phyloP scores from a whole-genome alignment of 306 rosid species.

The Alnus rubra region DNA sequence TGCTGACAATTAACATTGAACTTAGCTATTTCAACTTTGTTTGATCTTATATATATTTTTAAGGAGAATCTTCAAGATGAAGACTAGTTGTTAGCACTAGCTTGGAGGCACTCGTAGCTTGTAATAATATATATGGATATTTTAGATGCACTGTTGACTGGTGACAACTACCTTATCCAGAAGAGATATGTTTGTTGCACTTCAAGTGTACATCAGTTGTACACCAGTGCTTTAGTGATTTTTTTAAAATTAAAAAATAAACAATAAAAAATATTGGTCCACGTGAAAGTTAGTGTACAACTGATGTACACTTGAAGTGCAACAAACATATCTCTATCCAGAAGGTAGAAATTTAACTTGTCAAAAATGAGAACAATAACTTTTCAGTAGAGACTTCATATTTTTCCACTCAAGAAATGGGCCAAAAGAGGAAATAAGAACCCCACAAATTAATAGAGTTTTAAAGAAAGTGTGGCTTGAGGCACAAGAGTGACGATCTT shows the following conservation, averaged over 20 bases:
- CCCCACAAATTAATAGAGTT: constrained; percentile 21
- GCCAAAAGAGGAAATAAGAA: background rate
- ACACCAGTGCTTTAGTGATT: too few species aligned
- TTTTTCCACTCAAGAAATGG: background rate
- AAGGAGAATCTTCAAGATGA: constrained; percentile 8
- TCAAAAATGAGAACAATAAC: background rate
- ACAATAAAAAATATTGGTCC: too few species aligned
- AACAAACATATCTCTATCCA: too few species aligned
- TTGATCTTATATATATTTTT: too few species aligned
- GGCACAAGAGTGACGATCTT: constrained; percentile 9
- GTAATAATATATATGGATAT: background rate
- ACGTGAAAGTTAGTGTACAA: too few species aligned
- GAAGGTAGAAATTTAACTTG: constrained; percentile 6
- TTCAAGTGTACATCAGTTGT: too few species aligned
- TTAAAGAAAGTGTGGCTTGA: constrained; percentile 24
- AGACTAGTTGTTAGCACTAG: background rate
- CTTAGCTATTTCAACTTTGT: background rate
- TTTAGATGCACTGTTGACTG: background rate
- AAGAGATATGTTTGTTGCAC: too few species aligned
- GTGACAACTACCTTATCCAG: constrained; percentile 16
- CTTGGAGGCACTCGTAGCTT: background rate
- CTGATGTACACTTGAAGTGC: too few species aligned
- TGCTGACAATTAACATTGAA: background rate
- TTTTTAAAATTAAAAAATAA: too few species aligned
- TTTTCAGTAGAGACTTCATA: background rate